Conservation (phyloP, 257 asterid species). For the Gardenia jasminoides region DNA sequence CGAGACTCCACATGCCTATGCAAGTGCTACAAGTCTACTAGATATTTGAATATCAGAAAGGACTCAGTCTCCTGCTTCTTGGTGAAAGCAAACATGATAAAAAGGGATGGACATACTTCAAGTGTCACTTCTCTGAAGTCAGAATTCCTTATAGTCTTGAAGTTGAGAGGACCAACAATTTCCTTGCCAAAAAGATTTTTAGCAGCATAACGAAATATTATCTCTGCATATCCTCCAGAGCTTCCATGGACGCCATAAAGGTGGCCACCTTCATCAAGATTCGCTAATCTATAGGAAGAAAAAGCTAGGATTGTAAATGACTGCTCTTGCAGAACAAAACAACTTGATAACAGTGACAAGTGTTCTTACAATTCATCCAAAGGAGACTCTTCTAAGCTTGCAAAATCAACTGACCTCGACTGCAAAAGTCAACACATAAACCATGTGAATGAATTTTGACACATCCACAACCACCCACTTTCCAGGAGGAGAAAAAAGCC, state of each 20-base stretch:
- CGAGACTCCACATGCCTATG: not conserved
- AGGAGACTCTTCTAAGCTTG: conserved; percentile 76
- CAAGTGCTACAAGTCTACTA: not conserved
- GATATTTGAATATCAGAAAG: conserved; percentile 6
- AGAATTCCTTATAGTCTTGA: conserved; percentile 70
- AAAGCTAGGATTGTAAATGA: conserved; percentile 15
- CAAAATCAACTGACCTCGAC: conserved; percentile 68
- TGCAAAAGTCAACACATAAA: conserved; percentile 36
- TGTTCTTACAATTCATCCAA: conserved; percentile 73
- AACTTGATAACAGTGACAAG: not conserved
- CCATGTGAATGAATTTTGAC: not conserved
- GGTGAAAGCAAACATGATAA: conserved; percentile 1
- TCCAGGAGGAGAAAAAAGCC: not conserved
- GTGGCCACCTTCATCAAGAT: conserved; percentile 62
- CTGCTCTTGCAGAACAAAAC: conserved; percentile 7
- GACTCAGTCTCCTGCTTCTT: not conserved
- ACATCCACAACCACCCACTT: not conserved
- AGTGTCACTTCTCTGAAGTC: conserved; percentile 87
- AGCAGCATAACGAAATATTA: conserved; percentile 76
- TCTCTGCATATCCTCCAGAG: conserved; percentile 97
- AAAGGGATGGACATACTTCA: conserved; percentile 56
- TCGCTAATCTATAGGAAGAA: conserved; percentile 55
- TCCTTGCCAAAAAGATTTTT: conserved; percentile 62
- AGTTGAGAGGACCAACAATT: conserved; percentile 66
- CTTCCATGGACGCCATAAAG: conserved; percentile 81